Percentiles rank a stretch among this genome's conserved stretches.
These are phyloP conservation scores for Phytophthora capsici DNA, from an alignment of 352 stramenopile species.

Conservation along the genomic window DNA sequence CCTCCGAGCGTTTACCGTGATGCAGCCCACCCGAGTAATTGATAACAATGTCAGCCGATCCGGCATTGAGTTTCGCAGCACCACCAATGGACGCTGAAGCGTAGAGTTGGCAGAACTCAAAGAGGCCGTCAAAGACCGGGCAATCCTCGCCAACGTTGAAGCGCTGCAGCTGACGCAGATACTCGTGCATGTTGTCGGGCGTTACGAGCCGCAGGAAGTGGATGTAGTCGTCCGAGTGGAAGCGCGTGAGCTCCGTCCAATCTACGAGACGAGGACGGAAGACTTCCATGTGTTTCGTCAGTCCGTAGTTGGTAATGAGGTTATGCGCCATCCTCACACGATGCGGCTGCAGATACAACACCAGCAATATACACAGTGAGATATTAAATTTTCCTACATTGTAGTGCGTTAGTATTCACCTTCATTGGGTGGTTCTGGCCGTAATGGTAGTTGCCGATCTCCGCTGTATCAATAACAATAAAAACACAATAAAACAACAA, in stretches of 20 bases:
- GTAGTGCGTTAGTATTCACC: too few species aligned
- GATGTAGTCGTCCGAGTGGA: constrained; percentile 99
- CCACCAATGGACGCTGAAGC: constrained; percentile 97
- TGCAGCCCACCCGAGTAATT: constrained; percentile 99
- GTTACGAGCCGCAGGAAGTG: constrained; percentile 98
- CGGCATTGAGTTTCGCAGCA: constrained; percentile 96
- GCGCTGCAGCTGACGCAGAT: constrained; percentile 92
- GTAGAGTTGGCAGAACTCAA: constrained; percentile 99
- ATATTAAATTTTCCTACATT: neutral
- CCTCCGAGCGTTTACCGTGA: constrained; percentile 99
- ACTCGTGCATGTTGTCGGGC: constrained; percentile 98
- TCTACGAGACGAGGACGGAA: constrained; percentile 97
- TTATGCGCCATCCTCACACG: constrained; percentile 99
- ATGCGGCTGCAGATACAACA: constrained; percentile 84
- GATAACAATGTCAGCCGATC: constrained; percentile 97
- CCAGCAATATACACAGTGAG: constrained; percentile 2
- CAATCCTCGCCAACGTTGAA: constrained; percentile 99
- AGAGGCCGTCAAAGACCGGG: constrained; percentile 99
- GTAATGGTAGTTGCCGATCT: constrained; percentile 99
- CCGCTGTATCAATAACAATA: constrained; percentile 60
- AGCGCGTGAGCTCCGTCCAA: constrained; percentile 97
- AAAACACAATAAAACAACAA: neutral
- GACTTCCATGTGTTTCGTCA: constrained; percentile 99
- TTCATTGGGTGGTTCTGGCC: constrained; percentile 94
- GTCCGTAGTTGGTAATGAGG: constrained; percentile 99